A percentile compares a stretch with the other conserved stretches of the same genome.
phyloP scores from a whole-genome alignment of 2,329 filamentous ascomycete genomes.

The Cladobotryum mycophilum region DNA sequence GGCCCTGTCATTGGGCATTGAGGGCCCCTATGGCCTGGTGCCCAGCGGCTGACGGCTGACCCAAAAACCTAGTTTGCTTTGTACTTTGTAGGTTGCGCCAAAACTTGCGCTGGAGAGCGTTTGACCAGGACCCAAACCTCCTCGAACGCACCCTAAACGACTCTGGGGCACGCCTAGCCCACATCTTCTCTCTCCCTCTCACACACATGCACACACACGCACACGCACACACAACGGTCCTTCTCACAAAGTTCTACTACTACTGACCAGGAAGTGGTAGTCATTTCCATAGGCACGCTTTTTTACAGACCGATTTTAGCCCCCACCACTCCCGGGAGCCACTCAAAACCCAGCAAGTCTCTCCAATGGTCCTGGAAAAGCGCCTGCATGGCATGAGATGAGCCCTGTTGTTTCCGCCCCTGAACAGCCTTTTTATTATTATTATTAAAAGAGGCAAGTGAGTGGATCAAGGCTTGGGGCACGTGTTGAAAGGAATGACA shows the following conservation, averaged over 20 bases:
- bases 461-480: background rate
- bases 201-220: no score
- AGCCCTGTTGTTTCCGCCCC: background rate
- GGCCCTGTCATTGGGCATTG: conserved; percentile 2
- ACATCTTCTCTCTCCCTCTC: no score
- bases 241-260: no score
- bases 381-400: no score
- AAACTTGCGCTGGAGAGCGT: background rate
- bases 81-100: no score
- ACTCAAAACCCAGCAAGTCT: background rate
- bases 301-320: conserved; percentile 11
- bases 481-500: conserved; percentile 6
- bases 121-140: conserved; percentile 1
- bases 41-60: conserved; percentile 1
- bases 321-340: conserved; percentile 5
- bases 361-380: background rate
- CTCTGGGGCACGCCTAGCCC: conserved; percentile 9
- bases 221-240: no score
- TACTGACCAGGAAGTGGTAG: no score
- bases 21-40: conserved; percentile 6
- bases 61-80: background rate
- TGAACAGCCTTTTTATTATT: background rate
- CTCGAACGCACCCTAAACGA: background rate
- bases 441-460: no score
- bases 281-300: background rate